Percentiles rank a stretch among this genome's conserved stretches.
Evolutionary conservation across 805 yeast species (phyloP).

Genomic region (Yueomyces sinensis): DNA sequence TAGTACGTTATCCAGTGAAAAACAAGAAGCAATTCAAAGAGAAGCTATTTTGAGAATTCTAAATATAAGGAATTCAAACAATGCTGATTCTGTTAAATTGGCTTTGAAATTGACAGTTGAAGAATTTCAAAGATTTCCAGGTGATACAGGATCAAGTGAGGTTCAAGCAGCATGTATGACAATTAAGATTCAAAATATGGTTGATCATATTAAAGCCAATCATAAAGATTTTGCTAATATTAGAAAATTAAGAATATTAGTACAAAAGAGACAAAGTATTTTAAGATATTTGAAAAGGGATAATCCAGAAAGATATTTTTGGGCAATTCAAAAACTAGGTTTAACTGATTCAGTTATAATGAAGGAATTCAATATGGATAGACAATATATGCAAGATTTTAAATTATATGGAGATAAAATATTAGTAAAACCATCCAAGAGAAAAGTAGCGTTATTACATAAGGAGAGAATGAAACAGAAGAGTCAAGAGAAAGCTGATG

Average conservation of each 20-base stretch:
- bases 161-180: constrained; percentile 92
- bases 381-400: constrained; percentile 65
- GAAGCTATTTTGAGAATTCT: constrained; percentile 61
- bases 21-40: constrained; percentile 31
- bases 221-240: constrained; percentile 63
- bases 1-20: constrained; percentile 6
- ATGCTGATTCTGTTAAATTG: constrained; percentile 40
- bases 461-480: constrained; percentile 35
- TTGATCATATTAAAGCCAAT: constrained; percentile 55
- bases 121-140: constrained; percentile 73
- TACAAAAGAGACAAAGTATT: constrained; percentile 78
- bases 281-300: constrained; percentile 71
- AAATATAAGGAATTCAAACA: constrained; percentile 56
- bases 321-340: constrained; percentile 80
- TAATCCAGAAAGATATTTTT: constrained; percentile 69
- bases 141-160: constrained; percentile 91
- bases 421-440: constrained; percentile 43
- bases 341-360: constrained; percentile 67
- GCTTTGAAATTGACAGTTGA: constrained; percentile 53
- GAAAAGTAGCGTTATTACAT: constrained; percentile 33
- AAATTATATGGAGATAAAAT: constrained; percentile 60
- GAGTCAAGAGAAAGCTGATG: constrained; percentile 4
- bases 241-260: constrained; percentile 64
- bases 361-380: constrained; percentile 71
- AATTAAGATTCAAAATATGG: constrained; percentile 62